Evolutionary conservation across 169 alveolate species (phyloP).

Genomic region (Miamiensis avidus): DNA sequence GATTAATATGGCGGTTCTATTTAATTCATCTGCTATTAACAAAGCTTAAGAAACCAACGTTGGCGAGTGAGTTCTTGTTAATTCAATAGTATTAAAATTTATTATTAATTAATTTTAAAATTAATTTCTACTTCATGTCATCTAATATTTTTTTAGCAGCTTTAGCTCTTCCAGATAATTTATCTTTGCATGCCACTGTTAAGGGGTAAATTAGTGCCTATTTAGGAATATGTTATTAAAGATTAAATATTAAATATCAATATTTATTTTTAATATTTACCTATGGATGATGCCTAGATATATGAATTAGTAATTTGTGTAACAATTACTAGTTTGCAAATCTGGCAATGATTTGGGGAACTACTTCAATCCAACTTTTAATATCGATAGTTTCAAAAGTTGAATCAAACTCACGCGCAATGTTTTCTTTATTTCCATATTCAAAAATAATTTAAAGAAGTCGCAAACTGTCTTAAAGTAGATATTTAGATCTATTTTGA

Average conservation of each 20-base stretch:
- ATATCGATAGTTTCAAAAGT: slow-evolving; percentile 79
- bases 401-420: slow-evolving; percentile 66
- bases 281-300: slow-evolving; percentile 83
- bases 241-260: too few species aligned
- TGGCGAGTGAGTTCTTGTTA: slow-evolving; percentile 36
- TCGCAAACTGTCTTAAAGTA: slow-evolving; percentile 83
- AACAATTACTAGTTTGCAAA: slow-evolving; percentile 71
- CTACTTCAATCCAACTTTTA: slow-evolving; percentile 85
- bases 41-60: slow-evolving; percentile 81
- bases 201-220: slow-evolving; percentile 83
- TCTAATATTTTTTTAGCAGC: slow-evolving; percentile 75
- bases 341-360: slow-evolving; percentile 87
- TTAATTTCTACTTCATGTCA: slow-evolving; percentile 41
- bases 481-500: slow-evolving; percentile 67
- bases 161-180: slow-evolving; percentile 66
- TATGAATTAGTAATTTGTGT: slow-evolving; percentile 71
- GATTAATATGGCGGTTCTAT: slow-evolving; percentile 84
- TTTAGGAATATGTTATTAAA: too few species aligned
- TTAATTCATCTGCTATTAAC: slow-evolving; percentile 83
- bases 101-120: too few species aligned
- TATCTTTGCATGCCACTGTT: slow-evolving; percentile 83
- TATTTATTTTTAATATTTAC: too few species aligned
- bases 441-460: slow-evolving; percentile 82
- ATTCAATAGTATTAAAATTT: too few species aligned
- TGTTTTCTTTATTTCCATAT: slow-evolving; percentile 67